Conservation (phyloP, 176 grass and related monocot species). For the Miscanthus lutarioriparius region DNA sequence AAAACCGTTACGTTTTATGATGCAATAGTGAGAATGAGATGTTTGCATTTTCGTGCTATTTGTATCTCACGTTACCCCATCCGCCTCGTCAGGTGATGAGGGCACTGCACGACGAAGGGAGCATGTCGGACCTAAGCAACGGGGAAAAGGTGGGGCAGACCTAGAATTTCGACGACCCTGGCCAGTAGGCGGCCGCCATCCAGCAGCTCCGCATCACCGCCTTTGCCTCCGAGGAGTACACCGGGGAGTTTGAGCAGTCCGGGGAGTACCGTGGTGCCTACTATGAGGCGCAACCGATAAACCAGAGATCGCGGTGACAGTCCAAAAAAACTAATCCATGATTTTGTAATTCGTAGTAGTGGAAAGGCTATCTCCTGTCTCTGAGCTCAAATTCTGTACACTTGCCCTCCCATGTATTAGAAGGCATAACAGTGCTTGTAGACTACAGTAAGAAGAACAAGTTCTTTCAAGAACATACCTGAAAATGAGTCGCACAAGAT, state of each 20-base stretch:
- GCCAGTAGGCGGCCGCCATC: conserved; percentile 40
- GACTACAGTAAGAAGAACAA: background rate
- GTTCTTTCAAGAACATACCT: background rate
- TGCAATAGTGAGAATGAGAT: background rate
- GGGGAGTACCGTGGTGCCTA: background rate
- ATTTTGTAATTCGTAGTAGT: background rate
- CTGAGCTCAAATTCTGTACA: background rate
- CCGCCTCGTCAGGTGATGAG: conserved; percentile 48
- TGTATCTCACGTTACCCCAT: background rate
- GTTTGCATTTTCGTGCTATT: background rate
- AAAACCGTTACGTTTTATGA: background rate
- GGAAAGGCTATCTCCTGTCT: background rate
- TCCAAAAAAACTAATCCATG: background rate
- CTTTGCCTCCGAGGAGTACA: conserved; percentile 60
- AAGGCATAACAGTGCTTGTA: background rate
- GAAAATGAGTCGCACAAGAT: background rate
- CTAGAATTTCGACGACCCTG: conserved; percentile 16
- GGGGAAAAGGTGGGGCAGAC: conserved; percentile 70
- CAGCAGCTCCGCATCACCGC: conserved; percentile 59
- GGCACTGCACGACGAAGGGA: conserved; percentile 59
- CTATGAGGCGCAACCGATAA: background rate
- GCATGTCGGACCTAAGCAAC: conserved; percentile 66
- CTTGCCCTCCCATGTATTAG: background rate
- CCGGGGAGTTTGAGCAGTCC: conserved; percentile 37
- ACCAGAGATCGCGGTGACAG: background rate